Evolutionary conservation across 2,329 filamentous ascomycete genomes (phyloP).

Genomic region (Arthrocladium fulminans): DNA sequence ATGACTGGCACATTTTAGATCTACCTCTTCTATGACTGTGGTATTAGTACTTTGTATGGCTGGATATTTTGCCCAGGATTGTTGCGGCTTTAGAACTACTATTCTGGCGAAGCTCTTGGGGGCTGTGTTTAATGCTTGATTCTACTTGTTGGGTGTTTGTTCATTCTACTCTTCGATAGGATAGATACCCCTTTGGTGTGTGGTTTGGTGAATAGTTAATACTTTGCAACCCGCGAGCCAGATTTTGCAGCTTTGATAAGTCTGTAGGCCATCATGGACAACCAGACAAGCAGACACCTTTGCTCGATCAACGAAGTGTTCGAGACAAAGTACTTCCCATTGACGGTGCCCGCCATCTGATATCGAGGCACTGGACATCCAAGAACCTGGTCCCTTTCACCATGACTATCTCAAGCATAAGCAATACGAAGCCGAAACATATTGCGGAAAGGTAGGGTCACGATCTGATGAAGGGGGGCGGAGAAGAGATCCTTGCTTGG

Average conservation of each 20-base stretch:
- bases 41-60: neutral
- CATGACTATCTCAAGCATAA: too few relatives aligned
- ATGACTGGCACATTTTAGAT: neutral
- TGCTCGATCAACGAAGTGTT: too few relatives aligned
- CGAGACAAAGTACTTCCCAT: too few relatives aligned
- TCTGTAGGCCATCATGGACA: too few relatives aligned
- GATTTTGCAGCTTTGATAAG: neutral
- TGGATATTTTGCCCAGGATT: constrained; percentile 3
- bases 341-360: too few relatives aligned
- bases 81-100: neutral
- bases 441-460: too few relatives aligned
- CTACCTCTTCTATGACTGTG: constrained; percentile 4
- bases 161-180: neutral
- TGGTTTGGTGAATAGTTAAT: neutral
- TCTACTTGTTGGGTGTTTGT: neutral
- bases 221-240: neutral
- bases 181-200: neutral
- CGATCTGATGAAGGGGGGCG: too few relatives aligned
- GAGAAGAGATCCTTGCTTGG: too few relatives aligned
- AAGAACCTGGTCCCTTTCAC: too few relatives aligned
- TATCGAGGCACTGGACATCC: too few relatives aligned
- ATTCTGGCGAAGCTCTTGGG: neutral
- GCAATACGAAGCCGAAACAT: too few relatives aligned
- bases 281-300: too few relatives aligned
- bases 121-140: neutral